These are phyloP conservation scores for Tolypocladium endophyticum DNA, from an alignment of 2,329 filamentous ascomycete genomes.

Conservation along the genomic window DNA sequence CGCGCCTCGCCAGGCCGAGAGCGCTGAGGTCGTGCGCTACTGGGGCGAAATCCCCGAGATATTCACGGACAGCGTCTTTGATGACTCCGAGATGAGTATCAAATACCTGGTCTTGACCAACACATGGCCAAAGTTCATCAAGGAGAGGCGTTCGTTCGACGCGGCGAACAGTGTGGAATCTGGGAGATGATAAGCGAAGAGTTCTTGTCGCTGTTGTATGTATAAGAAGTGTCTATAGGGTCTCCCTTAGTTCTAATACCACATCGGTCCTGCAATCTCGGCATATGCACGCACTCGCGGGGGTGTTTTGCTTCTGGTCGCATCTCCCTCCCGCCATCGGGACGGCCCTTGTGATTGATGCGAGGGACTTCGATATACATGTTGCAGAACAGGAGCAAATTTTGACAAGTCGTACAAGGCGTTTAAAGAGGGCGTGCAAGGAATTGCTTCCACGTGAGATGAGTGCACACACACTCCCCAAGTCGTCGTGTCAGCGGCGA, in stretches of 20 bases:
- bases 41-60: conserved; percentile 35
- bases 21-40: conserved; percentile 19
- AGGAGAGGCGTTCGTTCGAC: conserved; percentile 26
- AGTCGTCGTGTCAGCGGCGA: not conserved
- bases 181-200: not conserved
- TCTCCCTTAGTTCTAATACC: not conserved
- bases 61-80: conserved; percentile 47
- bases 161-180: conserved; percentile 5
- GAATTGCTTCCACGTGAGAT: not conserved
- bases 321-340: not conserved
- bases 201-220: not conserved
- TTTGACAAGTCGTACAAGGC: not conserved
- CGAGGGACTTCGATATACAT: not conserved
- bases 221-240: not conserved
- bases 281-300: not conserved
- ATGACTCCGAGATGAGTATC: conserved; percentile 48
- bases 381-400: not conserved
- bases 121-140: conserved; percentile 55
- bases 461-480: not conserved
- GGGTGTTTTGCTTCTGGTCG: not conserved
- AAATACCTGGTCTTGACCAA: conserved; percentile 61
- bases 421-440: not conserved
- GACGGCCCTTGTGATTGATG: not conserved
- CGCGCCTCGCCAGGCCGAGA: conserved; percentile 10
- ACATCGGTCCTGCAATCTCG: not conserved